phyloP scores from a whole-genome alignment of 371 early-diverging fungal species.

The Umbelopsis sp. region DNA sequence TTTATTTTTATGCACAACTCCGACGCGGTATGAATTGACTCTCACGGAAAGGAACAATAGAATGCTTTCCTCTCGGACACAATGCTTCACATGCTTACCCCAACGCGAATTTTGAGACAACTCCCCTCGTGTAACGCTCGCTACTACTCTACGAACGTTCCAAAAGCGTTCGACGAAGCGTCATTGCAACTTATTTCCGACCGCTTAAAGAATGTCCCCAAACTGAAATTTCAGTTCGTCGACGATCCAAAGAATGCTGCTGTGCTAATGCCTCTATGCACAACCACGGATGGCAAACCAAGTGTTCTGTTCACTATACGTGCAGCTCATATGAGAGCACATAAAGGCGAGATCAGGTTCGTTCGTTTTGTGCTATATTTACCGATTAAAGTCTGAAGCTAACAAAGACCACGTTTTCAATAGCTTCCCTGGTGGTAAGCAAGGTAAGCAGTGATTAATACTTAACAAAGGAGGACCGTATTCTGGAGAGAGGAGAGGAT shows the following conservation, averaged over 20 bases:
- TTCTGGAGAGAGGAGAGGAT: no score
- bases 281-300: slow-evolving; percentile 57
- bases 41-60: not conserved
- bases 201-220: slow-evolving; percentile 43
- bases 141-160: not conserved
- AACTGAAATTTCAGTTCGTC: slow-evolving; percentile 40
- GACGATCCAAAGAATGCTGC: slow-evolving; percentile 45
- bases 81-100: slow-evolving; percentile 10
- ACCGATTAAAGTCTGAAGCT: not conserved
- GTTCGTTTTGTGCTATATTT: not conserved
- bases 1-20: not conserved
- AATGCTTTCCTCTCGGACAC: not conserved
- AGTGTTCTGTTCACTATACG: slow-evolving; percentile 85
- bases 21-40: not conserved
- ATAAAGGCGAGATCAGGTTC: slow-evolving; percentile 82
- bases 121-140: slow-evolving; percentile 6
- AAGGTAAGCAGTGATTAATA: slow-evolving; percentile 30
- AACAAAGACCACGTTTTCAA: not conserved
- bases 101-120: not conserved
- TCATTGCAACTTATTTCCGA: slow-evolving; percentile 3
- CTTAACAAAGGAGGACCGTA: no score
- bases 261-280: slow-evolving; percentile 68
- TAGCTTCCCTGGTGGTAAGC: slow-evolving; percentile 83
- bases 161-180: slow-evolving; percentile 4
- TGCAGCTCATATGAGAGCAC: slow-evolving; percentile 66